These are phyloP conservation scores for Nitzschia putrida DNA, from an alignment of 108 stramenopile species.

Conservation along the genomic window DNA sequence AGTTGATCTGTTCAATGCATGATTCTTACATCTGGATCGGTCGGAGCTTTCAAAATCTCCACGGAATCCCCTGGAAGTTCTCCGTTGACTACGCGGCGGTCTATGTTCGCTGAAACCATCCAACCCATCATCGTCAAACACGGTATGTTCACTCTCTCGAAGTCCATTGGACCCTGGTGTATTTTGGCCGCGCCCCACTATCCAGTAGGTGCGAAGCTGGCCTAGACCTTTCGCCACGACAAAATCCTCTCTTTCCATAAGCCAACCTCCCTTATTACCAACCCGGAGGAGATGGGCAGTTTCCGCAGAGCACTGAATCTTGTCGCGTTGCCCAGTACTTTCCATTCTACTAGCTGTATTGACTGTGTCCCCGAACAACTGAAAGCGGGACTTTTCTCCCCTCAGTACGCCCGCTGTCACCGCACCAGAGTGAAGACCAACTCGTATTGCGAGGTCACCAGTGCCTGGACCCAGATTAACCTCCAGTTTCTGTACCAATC, in stretches of 20 bases:
- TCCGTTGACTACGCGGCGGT: background rate
- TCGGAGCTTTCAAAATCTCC: background rate
- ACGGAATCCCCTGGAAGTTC: background rate
- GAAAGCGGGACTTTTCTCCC: conserved; percentile 14
- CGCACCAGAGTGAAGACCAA: conserved; percentile 49
- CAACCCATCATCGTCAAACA: background rate
- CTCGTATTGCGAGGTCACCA: conserved; percentile 21
- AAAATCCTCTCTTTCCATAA: conserved; percentile 16
- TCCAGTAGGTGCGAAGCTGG: conserved; percentile 10
- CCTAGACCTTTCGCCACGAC: conserved; percentile 38
- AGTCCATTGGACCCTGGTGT: background rate
- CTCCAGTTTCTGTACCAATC: background rate
- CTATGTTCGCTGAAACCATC: background rate
- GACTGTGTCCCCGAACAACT: conserved; percentile 30
- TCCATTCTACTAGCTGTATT: conserved; percentile 1
- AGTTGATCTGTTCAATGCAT: background rate
- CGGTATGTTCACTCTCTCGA: background rate
- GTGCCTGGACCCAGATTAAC: conserved; percentile 7
- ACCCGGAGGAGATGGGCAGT: conserved; percentile 8
- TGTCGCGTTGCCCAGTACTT: background rate
- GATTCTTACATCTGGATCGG: background rate
- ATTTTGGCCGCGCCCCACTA: background rate
- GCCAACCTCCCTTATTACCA: conserved; percentile 28
- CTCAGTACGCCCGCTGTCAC: conserved; percentile 11
- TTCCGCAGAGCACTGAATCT: background rate